These are phyloP conservation scores for Candida chilensis DNA, from an alignment of 805 yeast genomes.

Conservation along the genomic window DNA sequence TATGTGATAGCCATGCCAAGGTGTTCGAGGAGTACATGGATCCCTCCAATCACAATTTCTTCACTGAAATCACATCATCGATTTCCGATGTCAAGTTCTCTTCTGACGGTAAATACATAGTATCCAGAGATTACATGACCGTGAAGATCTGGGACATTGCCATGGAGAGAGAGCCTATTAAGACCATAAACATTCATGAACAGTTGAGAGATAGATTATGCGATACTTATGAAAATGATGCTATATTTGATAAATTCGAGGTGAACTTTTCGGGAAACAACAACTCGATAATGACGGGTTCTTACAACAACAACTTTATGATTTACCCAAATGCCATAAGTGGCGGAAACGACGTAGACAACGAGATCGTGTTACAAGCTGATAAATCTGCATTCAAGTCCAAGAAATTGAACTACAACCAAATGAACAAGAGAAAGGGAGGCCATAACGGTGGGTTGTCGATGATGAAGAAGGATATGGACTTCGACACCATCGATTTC, in stretches of 20 bases:
- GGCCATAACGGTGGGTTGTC: constrained; percentile 11
- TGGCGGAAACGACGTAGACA: constrained; percentile 23
- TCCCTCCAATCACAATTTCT: constrained; percentile 88
- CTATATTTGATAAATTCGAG: constrained; percentile 97
- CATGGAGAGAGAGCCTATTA: constrained; percentile 92
- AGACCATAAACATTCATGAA: constrained; percentile 93
- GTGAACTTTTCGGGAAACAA: constrained; percentile 93
- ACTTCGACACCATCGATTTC: constrained; percentile 79
- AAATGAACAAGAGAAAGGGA: constrained; percentile 30
- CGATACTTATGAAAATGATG: constrained; percentile 97
- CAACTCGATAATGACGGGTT: constrained; percentile 89
- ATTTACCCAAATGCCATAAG: constrained; percentile 73
- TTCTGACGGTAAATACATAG: constrained; percentile 87
- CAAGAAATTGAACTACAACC: constrained; percentile 42
- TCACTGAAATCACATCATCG: constrained; percentile 92
- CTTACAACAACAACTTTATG: constrained; percentile 95
- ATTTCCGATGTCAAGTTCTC: constrained; percentile 92
- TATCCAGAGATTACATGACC: constrained; percentile 94
- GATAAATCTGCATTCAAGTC: constrained; percentile 93
- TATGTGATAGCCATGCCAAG: constrained; percentile 85
- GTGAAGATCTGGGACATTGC: constrained; percentile 97
- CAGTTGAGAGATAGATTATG: constrained; percentile 87
- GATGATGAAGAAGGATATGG: constrained; percentile 55
- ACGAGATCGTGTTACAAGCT: constrained; percentile 86
- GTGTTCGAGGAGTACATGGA: constrained; percentile 90